Evolutionary conservation across 2,329 filamentous ascomycete genomes (phyloP), one percentile per base, ranked within the genome.

Genomic region (Paraphoma sp.): DNA sequence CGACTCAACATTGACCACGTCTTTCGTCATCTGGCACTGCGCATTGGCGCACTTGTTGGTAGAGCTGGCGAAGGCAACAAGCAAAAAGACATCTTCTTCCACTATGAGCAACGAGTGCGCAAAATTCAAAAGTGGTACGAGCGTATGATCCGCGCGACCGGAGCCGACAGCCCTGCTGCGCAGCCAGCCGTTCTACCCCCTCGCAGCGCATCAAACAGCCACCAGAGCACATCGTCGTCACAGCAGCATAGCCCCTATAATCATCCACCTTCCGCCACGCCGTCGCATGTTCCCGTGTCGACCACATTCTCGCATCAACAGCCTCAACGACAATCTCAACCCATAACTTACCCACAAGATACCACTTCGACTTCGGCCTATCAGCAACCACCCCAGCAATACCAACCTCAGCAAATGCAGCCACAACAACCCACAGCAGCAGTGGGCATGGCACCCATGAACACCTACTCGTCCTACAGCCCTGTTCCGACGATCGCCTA

Each of bases 41-140:
- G 71, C 8, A 70, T 72, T 17, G 67, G 67, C 4, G 67, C 64
- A 4, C 46, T 74, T n/a, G 67, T 69, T 1, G 64, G 69, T 2
- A 48, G 65, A 33, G 62, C 63, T 12, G 54, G 57, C 2, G 60
- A 65, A 10, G 64, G 62, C 9, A 60, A 68, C 38, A 69, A 68
- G 51, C 18, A 62, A 17, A 67, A 67, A 33, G 69, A 72, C 45
- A 66, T 72, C 10, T 74, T 74, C 54, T 58, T 43, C 16, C 45
- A 69, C 42, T 74, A 69, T 48, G 65, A 68, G 45, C 60, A 62
- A 41, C 53, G 70, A 29, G 62, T 68, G 4, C 55, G 64, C n/a
- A 71, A 71, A 48, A 66, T 74, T 17, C 60, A 72, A 38, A 66
- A 44, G 6, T 72, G 71, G 71, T 72, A 68, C 44, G 67, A 72